Evolutionary conservation across 2,329 filamentous ascomycete genomes (phyloP), one percentile per base, ranked within the genome.

Genomic region (Biscogniauxia mediterranea): DNA sequence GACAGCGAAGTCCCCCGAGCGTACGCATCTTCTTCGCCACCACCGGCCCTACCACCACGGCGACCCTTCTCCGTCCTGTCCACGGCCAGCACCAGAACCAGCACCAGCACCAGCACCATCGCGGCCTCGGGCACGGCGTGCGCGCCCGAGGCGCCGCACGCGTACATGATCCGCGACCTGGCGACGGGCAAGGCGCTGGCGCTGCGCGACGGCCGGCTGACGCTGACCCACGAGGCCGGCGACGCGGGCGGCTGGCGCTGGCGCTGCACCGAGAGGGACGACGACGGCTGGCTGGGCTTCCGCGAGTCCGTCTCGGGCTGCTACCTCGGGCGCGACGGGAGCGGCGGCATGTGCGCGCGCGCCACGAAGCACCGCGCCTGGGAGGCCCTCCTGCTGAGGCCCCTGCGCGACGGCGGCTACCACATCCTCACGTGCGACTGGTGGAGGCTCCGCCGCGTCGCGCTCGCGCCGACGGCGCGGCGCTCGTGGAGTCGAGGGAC

Each of bases 161-260:
- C 28, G 26, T 68, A 67, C 19, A 64, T 63, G 55, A 66, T 68
- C 42, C 46, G 62, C 4, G 55, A 68, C 28, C 0, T 55, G 0
- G 51, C 58, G 21, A 59, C 60, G 1, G 54, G 50, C 11, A 42
- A 11, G 11, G 57, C 52, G 0, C 50, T 68, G 5, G 58, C 56
- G 1, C 25, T 66, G 1, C 20, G 28, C 1, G 21, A 54, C 15
- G 64, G 60, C 3, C 15, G n/a, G 1, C 32, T 62, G 21, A 57
- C 56, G 7, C 51, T 62, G 5, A 3, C 13, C 11, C 6, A 1
- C 1, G 55, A 61, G 4, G 17, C 28, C 3, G 57, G 57, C 19
- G 51, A 50, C 0, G 26, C 55, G 6, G 65, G 61, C 4, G 66
- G 66, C 1, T 68, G 65, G 63, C 61, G 62, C 1, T 68, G 63